Base-by-base conservation (phyloP, 148 eudicot genomes). In the Chenopodium formosanum region DNA sequence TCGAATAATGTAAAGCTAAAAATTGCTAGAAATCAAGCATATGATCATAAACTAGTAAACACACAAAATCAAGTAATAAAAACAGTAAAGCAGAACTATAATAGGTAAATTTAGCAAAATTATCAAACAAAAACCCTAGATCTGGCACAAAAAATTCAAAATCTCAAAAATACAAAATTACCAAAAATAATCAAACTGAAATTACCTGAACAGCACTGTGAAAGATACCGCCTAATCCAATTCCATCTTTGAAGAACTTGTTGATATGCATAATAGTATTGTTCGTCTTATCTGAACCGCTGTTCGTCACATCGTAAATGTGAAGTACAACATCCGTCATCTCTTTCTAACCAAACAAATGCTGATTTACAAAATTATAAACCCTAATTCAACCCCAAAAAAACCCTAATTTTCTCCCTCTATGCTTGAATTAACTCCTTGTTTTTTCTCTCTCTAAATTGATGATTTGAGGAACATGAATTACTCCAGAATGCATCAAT, bases 171-270 rank as follows among this genome's bases (percentile, higher is more conserved):
- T 40, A 40, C 44, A 40, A 40, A 40, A 40, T 40, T 50, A 11
- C 53, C 12, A 50, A 50, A 73, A 80, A 44, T 76, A 50, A 12
- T 27, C 40, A 64, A 74, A 50, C 32, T 29, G 58, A 78, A 81
- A 66, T 7, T 11, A 94, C 98, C 95, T 94, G 94, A 74, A 94
- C 91, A 53, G 95, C 95, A 85, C 98, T 94, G 74, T 94, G 98
- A 78, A 94, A 94, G 78, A 94, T 94, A 44, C 98, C 98, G 64
- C 98, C 98, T 72, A 94, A 82, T 2, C 98, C 98, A 76, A 94
- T 94, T 31, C 95, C 92, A 84, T 94, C 98, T 81, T 94, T 94
- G 80, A 94, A 94, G 91, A 94, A 85, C 94, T 91, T 92, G 83
- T 94, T 94, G 87, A 94, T 92, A 82, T 94, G 91, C 81, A 89